phyloP scores from a whole-genome alignment of 192 early-diverging fungal species.

The Coemansia sp. region DNA sequence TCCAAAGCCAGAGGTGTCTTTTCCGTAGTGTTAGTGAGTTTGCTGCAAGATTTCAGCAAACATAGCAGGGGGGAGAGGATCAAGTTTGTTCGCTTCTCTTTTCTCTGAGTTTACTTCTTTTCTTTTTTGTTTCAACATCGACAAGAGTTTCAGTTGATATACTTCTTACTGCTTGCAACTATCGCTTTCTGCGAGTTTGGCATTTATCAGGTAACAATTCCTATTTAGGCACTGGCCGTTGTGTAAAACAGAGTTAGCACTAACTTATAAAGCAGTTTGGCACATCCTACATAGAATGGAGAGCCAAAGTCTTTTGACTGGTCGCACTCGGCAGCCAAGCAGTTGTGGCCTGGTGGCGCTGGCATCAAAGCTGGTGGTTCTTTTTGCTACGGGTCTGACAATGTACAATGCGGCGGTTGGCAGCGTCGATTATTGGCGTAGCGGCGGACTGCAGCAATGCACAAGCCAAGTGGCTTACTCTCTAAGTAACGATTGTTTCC shows the following conservation, averaged over 20 bases:
- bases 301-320: not conserved
- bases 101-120: not conserved
- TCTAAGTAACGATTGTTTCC: slow-evolving; percentile 34
- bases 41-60: not conserved
- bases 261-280: too few relatives aligned
- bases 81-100: not conserved
- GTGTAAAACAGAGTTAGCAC: too few relatives aligned
- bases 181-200: too few relatives aligned
- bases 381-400: not conserved
- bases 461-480: not conserved
- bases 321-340: not conserved
- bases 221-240: too few relatives aligned
- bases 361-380: not conserved
- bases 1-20: not conserved
- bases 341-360: not conserved
- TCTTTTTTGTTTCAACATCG: not conserved
- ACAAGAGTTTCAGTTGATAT: too few relatives aligned
- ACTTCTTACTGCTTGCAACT: too few relatives aligned
- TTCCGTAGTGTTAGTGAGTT: not conserved
- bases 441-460: slow-evolving; percentile 12
- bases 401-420: not conserved
- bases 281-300: not conserved
- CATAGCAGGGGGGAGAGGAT: not conserved
- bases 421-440: not conserved
- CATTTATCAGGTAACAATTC: too few relatives aligned